Conservation (phyloP, 2,329 filamentous ascomycete species). For the Podosphaera fusca region DNA sequence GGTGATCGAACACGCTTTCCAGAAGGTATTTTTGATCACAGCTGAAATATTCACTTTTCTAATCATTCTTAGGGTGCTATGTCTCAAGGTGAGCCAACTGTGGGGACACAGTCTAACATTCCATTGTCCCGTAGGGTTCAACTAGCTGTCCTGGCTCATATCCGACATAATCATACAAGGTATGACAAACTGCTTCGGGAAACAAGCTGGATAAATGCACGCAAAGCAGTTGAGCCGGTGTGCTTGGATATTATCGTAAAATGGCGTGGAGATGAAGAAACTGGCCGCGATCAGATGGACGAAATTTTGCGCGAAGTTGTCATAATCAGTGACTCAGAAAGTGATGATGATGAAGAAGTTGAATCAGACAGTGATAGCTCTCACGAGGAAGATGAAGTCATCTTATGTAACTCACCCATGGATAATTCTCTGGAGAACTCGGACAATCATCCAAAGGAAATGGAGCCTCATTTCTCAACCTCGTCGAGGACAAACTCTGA, state of each 20-base stretch:
- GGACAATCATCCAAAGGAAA: conserved; percentile 4
- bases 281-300: conserved; percentile 41
- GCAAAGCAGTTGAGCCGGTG: conserved; percentile 34
- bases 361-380: conserved; percentile 3
- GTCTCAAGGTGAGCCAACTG: conserved; percentile 29
- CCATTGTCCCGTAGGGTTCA: conserved; percentile 38
- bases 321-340: conserved; percentile 25
- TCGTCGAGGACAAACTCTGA: background rate
- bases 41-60: background rate
- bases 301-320: conserved; percentile 44
- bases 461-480: background rate
- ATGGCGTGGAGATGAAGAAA: conserved; percentile 50
- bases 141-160: conserved; percentile 41
- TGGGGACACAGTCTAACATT: conserved; percentile 32
- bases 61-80: conserved; percentile 21
- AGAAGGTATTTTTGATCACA: conserved; percentile 25
- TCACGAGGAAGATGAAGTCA: conserved; percentile 11
- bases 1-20: conserved; percentile 39
- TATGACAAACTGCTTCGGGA: conserved; percentile 38
- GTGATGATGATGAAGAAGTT: conserved; percentile 8
- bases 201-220: conserved; percentile 33
- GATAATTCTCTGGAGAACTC: conserved; percentile 4
- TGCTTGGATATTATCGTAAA: conserved; percentile 44
- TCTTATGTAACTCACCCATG: conserved; percentile 7
- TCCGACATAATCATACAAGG: conserved; percentile 41